Percentiles rank a stretch among this genome's conserved stretches.
phyloP scores from a whole-genome alignment of 1,139 yeast species.

The Blastobotrys petasosporus region DNA sequence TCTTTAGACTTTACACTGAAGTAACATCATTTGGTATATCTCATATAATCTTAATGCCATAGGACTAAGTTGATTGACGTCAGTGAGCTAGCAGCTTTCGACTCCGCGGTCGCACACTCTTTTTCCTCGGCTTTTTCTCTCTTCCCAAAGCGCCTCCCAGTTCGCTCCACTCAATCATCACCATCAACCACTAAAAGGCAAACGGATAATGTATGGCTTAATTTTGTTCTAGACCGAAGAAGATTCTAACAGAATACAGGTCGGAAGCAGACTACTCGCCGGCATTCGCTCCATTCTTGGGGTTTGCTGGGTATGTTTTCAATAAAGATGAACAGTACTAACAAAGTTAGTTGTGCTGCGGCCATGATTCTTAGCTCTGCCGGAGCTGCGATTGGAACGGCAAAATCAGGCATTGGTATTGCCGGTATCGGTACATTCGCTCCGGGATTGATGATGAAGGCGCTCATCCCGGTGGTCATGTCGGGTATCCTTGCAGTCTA shows the following conservation, averaged over 20 bases:
- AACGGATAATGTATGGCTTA: background rate
- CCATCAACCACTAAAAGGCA: background rate
- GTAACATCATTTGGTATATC: too few relatives aligned
- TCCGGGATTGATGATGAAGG: conserved; percentile 33
- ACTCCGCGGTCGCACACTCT: too few relatives aligned
- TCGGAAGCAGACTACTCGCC: conserved; percentile 61
- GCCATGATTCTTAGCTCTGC: conserved; percentile 87
- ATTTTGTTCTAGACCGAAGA: background rate
- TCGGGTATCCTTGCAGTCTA: conserved; percentile 99
- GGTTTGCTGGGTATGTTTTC: conserved; percentile 66
- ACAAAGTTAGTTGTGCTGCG: conserved; percentile 57
- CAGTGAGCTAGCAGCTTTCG: too few relatives aligned
- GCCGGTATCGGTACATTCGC: conserved; percentile 85
- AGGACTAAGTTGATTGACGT: too few relatives aligned
- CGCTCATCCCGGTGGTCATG: conserved; percentile 83
- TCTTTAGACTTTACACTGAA: too few relatives aligned
- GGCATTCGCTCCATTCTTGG: conserved; percentile 88
- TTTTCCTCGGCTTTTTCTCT: too few relatives aligned
- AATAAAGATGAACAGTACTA: background rate
- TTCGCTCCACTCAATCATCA: too few relatives aligned
- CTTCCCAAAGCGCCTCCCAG: too few relatives aligned
- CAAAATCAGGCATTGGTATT: conserved; percentile 97
- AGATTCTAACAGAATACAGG: conserved; percentile 15
- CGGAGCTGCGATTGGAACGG: conserved; percentile 98
- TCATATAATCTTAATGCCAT: too few relatives aligned